Conservation (phyloP, 2,329 filamentous ascomycete species). For the Grosmannia clavigera region DNA sequence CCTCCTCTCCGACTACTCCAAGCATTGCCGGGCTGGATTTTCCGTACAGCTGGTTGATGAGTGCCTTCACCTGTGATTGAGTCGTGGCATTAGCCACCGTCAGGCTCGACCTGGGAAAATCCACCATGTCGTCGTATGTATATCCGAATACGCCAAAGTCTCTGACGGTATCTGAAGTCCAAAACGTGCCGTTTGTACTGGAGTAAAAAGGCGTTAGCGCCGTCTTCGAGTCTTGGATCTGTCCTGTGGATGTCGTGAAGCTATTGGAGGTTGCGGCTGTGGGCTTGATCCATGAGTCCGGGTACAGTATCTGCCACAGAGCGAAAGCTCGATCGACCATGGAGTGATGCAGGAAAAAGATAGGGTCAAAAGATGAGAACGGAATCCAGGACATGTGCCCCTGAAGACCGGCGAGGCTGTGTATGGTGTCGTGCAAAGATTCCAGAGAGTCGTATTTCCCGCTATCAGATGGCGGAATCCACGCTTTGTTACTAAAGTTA, state of each 20-base stretch:
- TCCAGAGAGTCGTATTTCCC: conserved; percentile 51
- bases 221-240: conserved; percentile 41
- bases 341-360: conserved; percentile 65
- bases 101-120: conserved; percentile 13
- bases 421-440: conserved; percentile 50
- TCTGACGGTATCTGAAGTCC: conserved; percentile 52
- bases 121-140: conserved; percentile 51
- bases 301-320: conserved; percentile 66
- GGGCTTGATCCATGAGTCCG: conserved; percentile 51
- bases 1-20: neutral
- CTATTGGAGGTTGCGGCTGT: conserved; percentile 42
- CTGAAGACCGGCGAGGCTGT: conserved; percentile 43
- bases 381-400: conserved; percentile 61
- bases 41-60: conserved; percentile 53
- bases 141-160: conserved; percentile 55
- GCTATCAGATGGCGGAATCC: conserved; percentile 34
- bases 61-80: conserved; percentile 29
- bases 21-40: conserved; percentile 26
- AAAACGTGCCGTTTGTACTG: conserved; percentile 46
- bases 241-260: conserved; percentile 45
- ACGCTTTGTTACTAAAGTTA: conserved; percentile 57
- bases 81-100: conserved; percentile 19
- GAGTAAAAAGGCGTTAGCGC: conserved; percentile 56
- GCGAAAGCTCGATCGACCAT: conserved; percentile 66
- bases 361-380: conserved; percentile 66